Percentiles rank a stretch among this genome's conserved stretches.
Conservation (phyloP, 2,329 filamentous ascomycete genomes). For the Aspergillus spinulosporus region DNA sequence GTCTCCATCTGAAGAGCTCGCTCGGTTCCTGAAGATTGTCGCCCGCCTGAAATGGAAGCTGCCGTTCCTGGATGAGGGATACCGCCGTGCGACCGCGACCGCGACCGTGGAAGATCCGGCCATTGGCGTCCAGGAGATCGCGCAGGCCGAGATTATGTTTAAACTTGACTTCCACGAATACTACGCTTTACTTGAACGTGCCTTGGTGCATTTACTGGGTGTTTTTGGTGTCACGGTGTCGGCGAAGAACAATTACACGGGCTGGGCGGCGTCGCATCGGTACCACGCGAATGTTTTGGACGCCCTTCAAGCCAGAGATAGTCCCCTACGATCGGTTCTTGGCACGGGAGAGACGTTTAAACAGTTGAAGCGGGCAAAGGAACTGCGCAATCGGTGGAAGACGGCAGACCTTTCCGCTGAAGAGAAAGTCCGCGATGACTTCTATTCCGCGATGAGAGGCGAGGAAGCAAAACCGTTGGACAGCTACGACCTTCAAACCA, state of each 20-base stretch:
- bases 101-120: conserved; percentile 38
- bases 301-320: conserved; percentile 58
- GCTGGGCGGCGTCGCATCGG: conserved; percentile 46
- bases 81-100: conserved; percentile 49
- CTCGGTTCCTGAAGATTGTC: conserved; percentile 62
- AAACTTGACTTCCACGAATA: conserved; percentile 78
- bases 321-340: conserved; percentile 59
- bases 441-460: conserved; percentile 21
- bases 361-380: conserved; percentile 67
- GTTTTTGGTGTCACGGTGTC: conserved; percentile 61
- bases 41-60: conserved; percentile 65
- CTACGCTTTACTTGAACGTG: conserved; percentile 70
- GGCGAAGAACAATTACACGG: conserved; percentile 29
- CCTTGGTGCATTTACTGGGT: conserved; percentile 64
- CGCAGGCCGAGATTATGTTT: conserved; percentile 64
- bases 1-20: conserved; percentile 48
- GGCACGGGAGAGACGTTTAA: conserved; percentile 56
- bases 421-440: conserved; percentile 25
- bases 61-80: conserved; percentile 59
- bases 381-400: conserved; percentile 72
- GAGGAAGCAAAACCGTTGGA: conserved; percentile 47
- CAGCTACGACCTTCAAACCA: conserved; percentile 62
- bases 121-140: conserved; percentile 17
- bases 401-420: conserved; percentile 55
- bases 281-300: conserved; percentile 71